Evolutionary conservation across 78 protist genomes (phyloP).

Genomic region (Monocercomonoides exilis): DNA sequence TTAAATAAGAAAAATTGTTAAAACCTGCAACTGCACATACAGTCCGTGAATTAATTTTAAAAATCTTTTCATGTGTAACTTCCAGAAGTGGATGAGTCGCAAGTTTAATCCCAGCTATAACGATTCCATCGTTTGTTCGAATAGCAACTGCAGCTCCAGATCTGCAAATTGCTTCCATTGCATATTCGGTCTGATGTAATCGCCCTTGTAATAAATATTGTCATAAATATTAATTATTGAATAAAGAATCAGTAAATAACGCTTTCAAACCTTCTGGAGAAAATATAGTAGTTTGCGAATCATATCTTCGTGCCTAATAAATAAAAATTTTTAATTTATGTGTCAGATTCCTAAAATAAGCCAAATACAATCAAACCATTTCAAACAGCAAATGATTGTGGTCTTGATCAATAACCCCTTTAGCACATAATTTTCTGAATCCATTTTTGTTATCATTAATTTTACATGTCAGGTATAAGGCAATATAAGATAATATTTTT

Average conservation of each 20-base stretch:
- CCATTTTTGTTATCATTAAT: no score
- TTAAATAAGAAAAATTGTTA: no score
- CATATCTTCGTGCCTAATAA: conserved; percentile 86
- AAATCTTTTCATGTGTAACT: conserved; percentile 77
- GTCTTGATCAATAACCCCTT: no score
- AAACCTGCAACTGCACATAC: conserved; percentile 68
- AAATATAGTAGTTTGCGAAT: conserved; percentile 91
- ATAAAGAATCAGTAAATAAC: background rate
- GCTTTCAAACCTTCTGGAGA: conserved; percentile 93
- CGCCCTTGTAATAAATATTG: conserved; percentile 36
- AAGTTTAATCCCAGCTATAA: background rate
- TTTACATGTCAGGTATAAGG: no score
- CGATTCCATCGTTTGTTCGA: conserved; percentile 1
- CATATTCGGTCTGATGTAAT: conserved; percentile 87
- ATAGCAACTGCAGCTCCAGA: conserved; percentile 60
- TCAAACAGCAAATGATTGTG: no score
- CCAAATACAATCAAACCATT: no score
- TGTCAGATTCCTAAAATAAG: no score
- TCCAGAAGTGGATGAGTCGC: conserved; percentile 9
- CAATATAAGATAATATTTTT: conserved; percentile 71
- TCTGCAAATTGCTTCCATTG: conserved; percentile 91
- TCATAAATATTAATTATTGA: background rate
- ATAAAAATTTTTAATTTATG: no score
- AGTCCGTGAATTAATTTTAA: conserved; percentile 50
- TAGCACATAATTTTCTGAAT: no score